Base-by-base conservation (phyloP, 2,329 filamentous ascomycete genomes). In the Aspergillaceae sp. region DNA sequence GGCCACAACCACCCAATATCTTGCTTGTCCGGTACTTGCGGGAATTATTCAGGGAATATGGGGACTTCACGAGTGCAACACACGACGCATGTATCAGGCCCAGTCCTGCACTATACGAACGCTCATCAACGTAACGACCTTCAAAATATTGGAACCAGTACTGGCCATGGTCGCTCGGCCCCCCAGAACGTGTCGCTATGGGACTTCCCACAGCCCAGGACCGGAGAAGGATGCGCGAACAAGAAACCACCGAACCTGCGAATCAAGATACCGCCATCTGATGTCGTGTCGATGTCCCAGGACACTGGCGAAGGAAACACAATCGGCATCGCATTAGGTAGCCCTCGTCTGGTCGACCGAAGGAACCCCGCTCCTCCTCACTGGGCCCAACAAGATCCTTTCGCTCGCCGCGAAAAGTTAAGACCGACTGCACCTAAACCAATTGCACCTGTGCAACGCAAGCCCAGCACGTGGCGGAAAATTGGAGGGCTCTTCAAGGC, bases 311-410 rank as follows among this genome's bases (percentile, higher is more conserved):
- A 69, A 5, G 70, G 72, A 40, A 67, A 70, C 50, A 73, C 71
- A 54, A 88, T 89, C 50, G 86, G 86, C 7, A 82, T 89, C 74
- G 85, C 85, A 1, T 67, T 88, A 46, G 85, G 84, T 30, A 88
- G 84, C 57, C 85, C 85, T 27, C 69, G 73, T 9, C 54, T 63
- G 52, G 29, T 59, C 4, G 50, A 57, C n/a, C 36, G 54, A 29
- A 51, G 54, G 7, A 48, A 46, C 30, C 32, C 46, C 40, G 36
- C 57, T 4, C 52, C 57, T 5, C 41, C 45, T 4, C 35, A 9
- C 26, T 10, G 26, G 11, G 5, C 48, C 49, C 2, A 52, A 51
- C 4, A 46, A 19, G 19, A 19, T 19, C 19, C 19, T 19, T 19
- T 19, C 19, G 19, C 19, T 19, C 19, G 19, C 19, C 19, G 19